Base-by-base conservation (phyloP, 2,329 filamentous ascomycete genomes). In the Drechslera avenae region DNA sequence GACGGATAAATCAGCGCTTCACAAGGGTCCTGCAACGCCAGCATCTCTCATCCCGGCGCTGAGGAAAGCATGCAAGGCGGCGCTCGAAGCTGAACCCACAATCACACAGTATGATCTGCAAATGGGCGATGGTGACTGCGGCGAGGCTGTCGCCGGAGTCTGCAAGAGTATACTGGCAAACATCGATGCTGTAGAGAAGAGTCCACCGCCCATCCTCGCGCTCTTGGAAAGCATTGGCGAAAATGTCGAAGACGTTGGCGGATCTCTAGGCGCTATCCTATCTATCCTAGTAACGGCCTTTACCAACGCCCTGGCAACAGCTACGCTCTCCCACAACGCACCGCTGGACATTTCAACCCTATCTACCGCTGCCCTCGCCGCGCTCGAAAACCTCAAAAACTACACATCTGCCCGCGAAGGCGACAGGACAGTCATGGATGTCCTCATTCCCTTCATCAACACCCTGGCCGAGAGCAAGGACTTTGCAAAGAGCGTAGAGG, bases 241-340 rank as follows among this genome's bases (percentile, higher is more conserved):
- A 17, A 79, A 85, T 2, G 83, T 89, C 18, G 87, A 90, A 45
- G 83, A 78, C 50, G 89, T 90, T 81, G 87, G 89, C 67, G 88
- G 87, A 46, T 90, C 87, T 2, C 87, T 85, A 0, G 87, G 88
- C 28, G 88, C 87, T 18, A 82, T 90, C 52, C 87, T 89, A 62
- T 87, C 89, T 65, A 96, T 97, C 72, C 94, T 96, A 78, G 82
- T 96, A 50, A 95, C 95, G 64, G 86, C 91, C 0, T 86, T 96
- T 57, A 76, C 76, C 1, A 75, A 76, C 35, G 70, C 73, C 2
- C 62, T 79, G 4, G 53, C 64, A 13, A 54, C 62, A n/a, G 62
- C 62, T 3, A 73, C 70, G 2, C 59, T 69, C 0, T 60, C 56
- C 3, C 40, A 53, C 10, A 48, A 50, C 12, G 47, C 45, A 1